Base-by-base conservation (phyloP, 148 eudicot genomes). In the Arctostaphylos glauca region DNA sequence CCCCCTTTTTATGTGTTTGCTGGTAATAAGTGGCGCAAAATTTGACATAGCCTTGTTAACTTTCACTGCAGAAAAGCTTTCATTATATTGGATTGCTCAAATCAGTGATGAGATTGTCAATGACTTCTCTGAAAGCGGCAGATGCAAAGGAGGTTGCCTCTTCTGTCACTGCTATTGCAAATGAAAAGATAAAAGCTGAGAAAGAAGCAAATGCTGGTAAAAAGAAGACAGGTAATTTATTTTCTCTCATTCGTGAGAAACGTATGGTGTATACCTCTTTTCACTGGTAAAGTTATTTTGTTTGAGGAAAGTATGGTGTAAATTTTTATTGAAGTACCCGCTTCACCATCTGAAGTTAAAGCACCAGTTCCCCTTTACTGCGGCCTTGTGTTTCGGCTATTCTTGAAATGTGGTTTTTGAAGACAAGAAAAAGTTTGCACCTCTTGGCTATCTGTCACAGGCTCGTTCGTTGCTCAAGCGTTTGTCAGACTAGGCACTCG, bases 151-250 rank as follows among this genome's bases (percentile, higher is more conserved):
- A 96, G 50, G 86, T 96, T 84, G 91, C 97, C 60, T 92, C 99
- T 55, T 96, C 99, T 12, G 87, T 94, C 46, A 88, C 95, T 78
- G 99, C 99, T 59, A 91, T 96, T 86, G 97, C 99, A 78, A 96
- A 96, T 86, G 99, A 96, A 83, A 96, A 96, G 89, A 72, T 96
- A 21, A 96, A 94, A 86, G 97, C 97, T 56, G 99, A 94, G 84
- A 96, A 96, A 82, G 99, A 96, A 89, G 98, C 99, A 80, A 93
- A 90, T 88, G 95, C 94, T 85, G 95, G 98, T 59, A 96, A 93
- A 92, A 96, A 96, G 97, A 94, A 96, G 92, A 88, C 91, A 89
- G 98, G 98, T 95, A 87, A 41, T 44, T 72, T 60, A 16, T 10
- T 4, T 4, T 43, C 8, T 19, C 15, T 53, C n/a, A 2, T 41